A percentile compares a stretch with the other conserved stretches of the same genome.
phyloP scores from a whole-genome alignment of 1,139 yeast species.

The Diutina pseudorugosa region DNA sequence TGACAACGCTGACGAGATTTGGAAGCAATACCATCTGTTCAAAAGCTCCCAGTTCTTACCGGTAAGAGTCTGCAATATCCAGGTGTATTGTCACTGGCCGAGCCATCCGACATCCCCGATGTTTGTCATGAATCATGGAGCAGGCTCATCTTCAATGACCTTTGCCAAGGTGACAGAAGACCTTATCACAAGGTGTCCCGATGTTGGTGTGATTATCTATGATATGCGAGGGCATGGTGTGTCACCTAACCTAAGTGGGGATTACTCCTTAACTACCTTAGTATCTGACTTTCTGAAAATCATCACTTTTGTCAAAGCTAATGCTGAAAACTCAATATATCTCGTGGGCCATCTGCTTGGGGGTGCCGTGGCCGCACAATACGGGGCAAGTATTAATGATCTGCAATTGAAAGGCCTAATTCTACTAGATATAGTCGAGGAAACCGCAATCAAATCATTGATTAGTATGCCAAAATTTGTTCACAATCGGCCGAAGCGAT shows the following conservation, averaged over 20 bases:
- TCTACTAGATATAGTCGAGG: conserved; percentile 88
- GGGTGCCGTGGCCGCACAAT: conserved; percentile 67
- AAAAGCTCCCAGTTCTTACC: neutral
- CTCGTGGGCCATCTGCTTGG: conserved; percentile 89
- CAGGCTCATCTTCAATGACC: conserved; percentile 79
- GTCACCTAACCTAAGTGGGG: conserved; percentile 21
- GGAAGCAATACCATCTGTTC: neutral
- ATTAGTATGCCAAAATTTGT: conserved; percentile 55
- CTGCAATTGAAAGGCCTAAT: conserved; percentile 44
- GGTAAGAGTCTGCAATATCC: neutral
- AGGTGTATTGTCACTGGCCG: neutral
- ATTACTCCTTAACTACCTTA: conserved; percentile 40
- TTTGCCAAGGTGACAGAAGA: conserved; percentile 35
- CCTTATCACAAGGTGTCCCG: conserved; percentile 6
- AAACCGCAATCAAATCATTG: conserved; percentile 68
- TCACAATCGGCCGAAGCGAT: conserved; percentile 45
- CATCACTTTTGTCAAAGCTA: conserved; percentile 21
- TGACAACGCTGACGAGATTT: neutral
- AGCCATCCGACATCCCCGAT: conserved; percentile 31
- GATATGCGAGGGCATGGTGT: conserved; percentile 83
- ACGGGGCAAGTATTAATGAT: conserved; percentile 7
- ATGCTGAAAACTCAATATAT: conserved; percentile 17
- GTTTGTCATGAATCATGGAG: conserved; percentile 82
- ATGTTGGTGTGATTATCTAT: conserved; percentile 52
- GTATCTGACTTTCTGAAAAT: conserved; percentile 45